A percentile compares a stretch with the other conserved stretches of the same genome.
These are phyloP conservation scores for Durotheca rogersii DNA, from an alignment of 495 filamentous ascomycete species.

Conservation along the genomic window DNA sequence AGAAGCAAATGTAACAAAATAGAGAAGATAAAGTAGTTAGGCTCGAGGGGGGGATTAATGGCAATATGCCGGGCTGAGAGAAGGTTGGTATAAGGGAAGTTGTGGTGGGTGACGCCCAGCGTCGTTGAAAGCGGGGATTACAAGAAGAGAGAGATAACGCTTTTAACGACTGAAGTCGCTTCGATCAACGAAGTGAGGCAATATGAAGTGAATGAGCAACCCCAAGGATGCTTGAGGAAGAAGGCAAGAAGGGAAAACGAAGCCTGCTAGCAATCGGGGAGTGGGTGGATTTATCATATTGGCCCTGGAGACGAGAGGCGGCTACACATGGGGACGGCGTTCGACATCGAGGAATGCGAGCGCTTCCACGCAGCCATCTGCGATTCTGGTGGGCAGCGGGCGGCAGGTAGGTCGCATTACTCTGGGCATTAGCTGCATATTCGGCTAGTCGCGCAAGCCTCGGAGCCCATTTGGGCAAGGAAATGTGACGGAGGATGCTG, in stretches of 20 bases:
- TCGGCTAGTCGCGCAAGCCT: conserved; percentile 19
- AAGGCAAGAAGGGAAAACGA: conserved; percentile 28
- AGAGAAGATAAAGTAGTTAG: conserved; percentile 28
- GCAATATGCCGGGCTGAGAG: conserved; percentile 15
- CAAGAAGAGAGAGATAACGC: conserved; percentile 23
- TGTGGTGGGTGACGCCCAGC: conserved; percentile 44
- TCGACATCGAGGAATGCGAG: conserved; percentile 21
- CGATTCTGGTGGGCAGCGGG: conserved; percentile 18
- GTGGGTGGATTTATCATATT: conserved; percentile 38
- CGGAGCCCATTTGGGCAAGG: conserved; percentile 30
- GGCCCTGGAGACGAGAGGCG: conserved; percentile 25
- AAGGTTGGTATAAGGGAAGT: conserved; percentile 28
- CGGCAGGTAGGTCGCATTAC: conserved; percentile 27
- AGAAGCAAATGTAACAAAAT: too few relatives aligned
- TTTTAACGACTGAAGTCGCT: conserved; percentile 47
- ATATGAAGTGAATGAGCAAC: conserved; percentile 38
- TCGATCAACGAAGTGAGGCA: conserved; percentile 53
- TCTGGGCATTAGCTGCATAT: conserved; percentile 26
- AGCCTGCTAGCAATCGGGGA: conserved; percentile 30
- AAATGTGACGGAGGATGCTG: conserved; percentile 25
- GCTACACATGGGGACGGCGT: conserved; percentile 26
- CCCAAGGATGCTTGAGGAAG: conserved; percentile 40
- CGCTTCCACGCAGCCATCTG: conserved; percentile 31
- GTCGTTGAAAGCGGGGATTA: conserved; percentile 38
- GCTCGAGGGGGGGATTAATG: conserved; percentile 21